Conservation (phyloP, 352 stramenopile species). For the Stramenopiles sp. region DNA sequence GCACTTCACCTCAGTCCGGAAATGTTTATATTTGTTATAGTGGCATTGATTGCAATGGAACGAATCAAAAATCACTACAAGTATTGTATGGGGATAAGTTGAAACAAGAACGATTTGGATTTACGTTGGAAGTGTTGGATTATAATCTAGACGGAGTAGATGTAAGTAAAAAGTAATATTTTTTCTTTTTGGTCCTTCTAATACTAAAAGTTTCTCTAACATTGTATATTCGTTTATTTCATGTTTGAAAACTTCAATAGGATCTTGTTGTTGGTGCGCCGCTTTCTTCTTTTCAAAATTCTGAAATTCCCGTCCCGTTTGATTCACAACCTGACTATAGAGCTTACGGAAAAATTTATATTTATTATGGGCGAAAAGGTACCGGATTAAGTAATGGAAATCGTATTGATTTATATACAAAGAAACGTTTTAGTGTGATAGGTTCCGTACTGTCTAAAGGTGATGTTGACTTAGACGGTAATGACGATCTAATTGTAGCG, state of each 20-base stretch:
- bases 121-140: not conserved
- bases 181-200: not conserved
- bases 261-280: not conserved
- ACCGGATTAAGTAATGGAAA: not conserved
- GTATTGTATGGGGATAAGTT: not conserved
- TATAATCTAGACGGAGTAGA: not conserved
- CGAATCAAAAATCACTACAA: not conserved
- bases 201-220: not conserved
- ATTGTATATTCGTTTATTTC: not conserved
- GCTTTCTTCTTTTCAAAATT: not conserved
- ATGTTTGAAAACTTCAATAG: not conserved
- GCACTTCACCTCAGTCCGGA: not conserved
- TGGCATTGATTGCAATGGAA: not conserved
- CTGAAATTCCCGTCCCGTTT: too few relatives aligned
- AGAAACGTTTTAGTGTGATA: not conserved
- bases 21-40: not conserved
- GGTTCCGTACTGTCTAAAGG: not conserved
- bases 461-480: not conserved
- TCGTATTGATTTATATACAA: not conserved
- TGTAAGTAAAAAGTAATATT: not conserved
- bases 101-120: not conserved
- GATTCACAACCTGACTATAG: too few relatives aligned
- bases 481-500: not conserved
- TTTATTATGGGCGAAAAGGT: not conserved
- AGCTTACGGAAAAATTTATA: not conserved